A percentile compares a stretch with the other conserved stretches of the same genome.
Conservation (phyloP, 805 yeast species). For the Danielia oregonensis region DNA sequence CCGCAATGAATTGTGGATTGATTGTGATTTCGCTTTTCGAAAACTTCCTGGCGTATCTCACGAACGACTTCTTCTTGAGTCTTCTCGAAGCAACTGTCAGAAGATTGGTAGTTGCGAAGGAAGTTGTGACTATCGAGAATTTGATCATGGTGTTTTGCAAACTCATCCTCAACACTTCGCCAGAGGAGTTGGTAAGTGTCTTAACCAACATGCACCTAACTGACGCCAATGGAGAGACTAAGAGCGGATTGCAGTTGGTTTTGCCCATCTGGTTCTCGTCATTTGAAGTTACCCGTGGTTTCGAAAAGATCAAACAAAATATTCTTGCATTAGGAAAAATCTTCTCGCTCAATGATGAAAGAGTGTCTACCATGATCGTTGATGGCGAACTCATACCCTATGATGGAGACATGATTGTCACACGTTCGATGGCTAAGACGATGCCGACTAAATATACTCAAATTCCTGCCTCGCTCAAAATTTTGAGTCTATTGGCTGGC, state of each 20-base stretch:
- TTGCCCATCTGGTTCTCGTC: conserved; percentile 80
- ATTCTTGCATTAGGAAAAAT: conserved; percentile 70
- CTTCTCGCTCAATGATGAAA: conserved; percentile 52
- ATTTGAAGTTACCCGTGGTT: conserved; percentile 79
- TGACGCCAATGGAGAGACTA: conserved; percentile 10
- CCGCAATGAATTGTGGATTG: conserved; percentile 74
- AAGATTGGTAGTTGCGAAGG: conserved; percentile 63
- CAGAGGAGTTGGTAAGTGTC: conserved; percentile 60
- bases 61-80: conserved; percentile 42
- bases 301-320: conserved; percentile 61
- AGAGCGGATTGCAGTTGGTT: conserved; percentile 50
- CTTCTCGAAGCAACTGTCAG: conserved; percentile 72
- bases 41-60: conserved; percentile 40
- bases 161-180: conserved; percentile 54
- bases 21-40: conserved; percentile 59
- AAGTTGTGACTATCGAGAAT: conserved; percentile 72
- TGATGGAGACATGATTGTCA: conserved; percentile 62
- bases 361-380: conserved; percentile 52
- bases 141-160: conserved; percentile 72
- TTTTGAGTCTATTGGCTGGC: conserved; percentile 62
- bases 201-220: conserved; percentile 36
- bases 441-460: conserved; percentile 62
- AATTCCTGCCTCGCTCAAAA: conserved; percentile 67
- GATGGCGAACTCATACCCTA: conserved; percentile 75
- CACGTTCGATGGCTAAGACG: conserved; percentile 76